Evolutionary conservation across 352 stramenopile genomes (phyloP).

Genomic region (Phytophthora ramorum): DNA sequence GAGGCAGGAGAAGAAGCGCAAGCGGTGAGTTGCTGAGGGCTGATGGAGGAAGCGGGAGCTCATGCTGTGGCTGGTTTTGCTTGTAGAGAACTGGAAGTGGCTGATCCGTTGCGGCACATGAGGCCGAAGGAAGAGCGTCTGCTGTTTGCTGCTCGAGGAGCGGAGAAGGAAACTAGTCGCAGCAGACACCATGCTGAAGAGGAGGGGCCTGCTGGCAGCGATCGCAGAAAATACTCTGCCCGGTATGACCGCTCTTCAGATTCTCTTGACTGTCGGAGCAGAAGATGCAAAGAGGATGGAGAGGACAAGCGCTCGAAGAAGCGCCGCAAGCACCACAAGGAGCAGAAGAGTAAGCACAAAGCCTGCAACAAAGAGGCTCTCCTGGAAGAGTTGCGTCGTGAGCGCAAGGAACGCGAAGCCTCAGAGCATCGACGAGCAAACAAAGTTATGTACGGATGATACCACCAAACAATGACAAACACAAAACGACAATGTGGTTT

Average conservation of each 20-base stretch:
- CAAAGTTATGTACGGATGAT: slow-evolving; percentile 28
- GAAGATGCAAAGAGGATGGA: neutral
- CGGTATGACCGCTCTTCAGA: slow-evolving; percentile 33
- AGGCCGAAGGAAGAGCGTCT: slow-evolving; percentile 31
- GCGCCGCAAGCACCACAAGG: slow-evolving; percentile 15
- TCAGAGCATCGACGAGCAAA: slow-evolving; percentile 40
- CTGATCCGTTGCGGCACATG: slow-evolving; percentile 55
- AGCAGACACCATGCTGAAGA: slow-evolving; percentile 14
- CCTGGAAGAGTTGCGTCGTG: slow-evolving; percentile 48
- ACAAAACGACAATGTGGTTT: neutral
- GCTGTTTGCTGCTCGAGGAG: slow-evolving; percentile 1
- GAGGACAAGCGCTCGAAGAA: slow-evolving; percentile 18
- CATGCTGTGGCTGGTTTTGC: neutral
- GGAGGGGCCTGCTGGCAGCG: slow-evolving; percentile 27
- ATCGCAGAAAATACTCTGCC: slow-evolving; percentile 41
- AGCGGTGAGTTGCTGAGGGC: slow-evolving; percentile 33
- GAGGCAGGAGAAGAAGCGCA: slow-evolving; percentile 45
- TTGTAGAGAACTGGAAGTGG: slow-evolving; percentile 40
- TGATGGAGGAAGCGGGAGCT: neutral
- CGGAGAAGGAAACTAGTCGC: neutral
- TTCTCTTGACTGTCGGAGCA: slow-evolving; percentile 13
- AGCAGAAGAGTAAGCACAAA: slow-evolving; percentile 25
- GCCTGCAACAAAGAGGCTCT: slow-evolving; percentile 24
- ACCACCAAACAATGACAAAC: neutral
- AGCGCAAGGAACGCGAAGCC: slow-evolving; percentile 47